phyloP scores from a whole-genome alignment of 2,329 filamentous ascomycete genomes.

The Microsporum canis region DNA sequence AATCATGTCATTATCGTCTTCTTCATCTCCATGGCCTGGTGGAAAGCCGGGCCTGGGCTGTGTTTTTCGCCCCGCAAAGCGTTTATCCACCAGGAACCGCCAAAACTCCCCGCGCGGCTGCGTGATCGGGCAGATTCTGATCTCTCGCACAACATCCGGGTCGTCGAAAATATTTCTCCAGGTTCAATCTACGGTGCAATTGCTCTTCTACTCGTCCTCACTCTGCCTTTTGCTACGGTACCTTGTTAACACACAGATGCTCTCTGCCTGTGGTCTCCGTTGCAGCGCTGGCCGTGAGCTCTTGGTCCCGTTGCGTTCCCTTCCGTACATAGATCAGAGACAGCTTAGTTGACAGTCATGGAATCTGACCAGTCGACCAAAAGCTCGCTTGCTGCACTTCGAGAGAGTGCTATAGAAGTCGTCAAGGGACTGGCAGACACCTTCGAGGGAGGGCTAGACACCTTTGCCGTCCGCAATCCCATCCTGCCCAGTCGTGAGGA shows the following conservation, averaged over 20 bases:
- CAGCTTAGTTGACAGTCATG: not conserved
- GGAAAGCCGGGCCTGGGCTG: not conserved
- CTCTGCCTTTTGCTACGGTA: not conserved
- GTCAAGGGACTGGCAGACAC: not conserved
- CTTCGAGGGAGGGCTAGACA: not conserved
- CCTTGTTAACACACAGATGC: not conserved
- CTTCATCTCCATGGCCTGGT: not conserved
- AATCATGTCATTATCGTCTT: not conserved
- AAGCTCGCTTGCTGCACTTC: not conserved
- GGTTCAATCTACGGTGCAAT: not conserved
- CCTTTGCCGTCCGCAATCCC: not conserved
- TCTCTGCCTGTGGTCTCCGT: not conserved
- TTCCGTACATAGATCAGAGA: too few relatives aligned
- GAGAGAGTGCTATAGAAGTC: conserved; percentile 3
- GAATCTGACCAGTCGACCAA: not conserved
- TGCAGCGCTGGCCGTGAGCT: not conserved
- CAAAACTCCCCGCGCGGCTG: not conserved
- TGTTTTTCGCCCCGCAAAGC: not conserved
- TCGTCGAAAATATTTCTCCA: not conserved
- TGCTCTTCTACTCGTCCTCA: not conserved
- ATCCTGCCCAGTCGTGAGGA: not conserved
- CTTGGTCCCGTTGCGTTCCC: not conserved
- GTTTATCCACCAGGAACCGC: not conserved
- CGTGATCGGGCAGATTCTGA: not conserved
- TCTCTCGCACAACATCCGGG: not conserved